A percentile compares a stretch with the other conserved stretches of the same genome.
Conservation (phyloP, 495 filamentous ascomycete genomes). For the Opeltia flavorubescens region DNA sequence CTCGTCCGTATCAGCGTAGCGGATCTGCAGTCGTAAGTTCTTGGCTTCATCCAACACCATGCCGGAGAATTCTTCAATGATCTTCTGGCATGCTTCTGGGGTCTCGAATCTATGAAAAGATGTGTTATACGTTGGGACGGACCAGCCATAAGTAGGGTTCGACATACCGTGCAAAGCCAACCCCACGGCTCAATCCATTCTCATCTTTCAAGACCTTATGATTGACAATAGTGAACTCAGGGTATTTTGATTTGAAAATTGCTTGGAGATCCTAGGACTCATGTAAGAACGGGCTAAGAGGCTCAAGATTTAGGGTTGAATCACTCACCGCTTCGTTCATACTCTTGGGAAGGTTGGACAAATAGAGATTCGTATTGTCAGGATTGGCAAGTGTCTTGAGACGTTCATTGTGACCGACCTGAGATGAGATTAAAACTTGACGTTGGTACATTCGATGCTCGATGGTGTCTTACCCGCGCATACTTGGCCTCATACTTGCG, state of each 20-base stretch:
- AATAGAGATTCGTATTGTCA: constrained; percentile 84
- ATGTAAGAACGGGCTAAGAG: constrained; percentile 22
- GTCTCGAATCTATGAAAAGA: constrained; percentile 54
- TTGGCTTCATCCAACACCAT: constrained; percentile 49
- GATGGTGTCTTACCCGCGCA: constrained; percentile 49
- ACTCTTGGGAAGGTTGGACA: constrained; percentile 82
- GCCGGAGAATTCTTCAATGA: constrained; percentile 74
- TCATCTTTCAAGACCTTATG: constrained; percentile 85
- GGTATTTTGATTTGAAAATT: constrained; percentile 42
- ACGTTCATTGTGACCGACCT: constrained; percentile 94
- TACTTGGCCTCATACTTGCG: constrained; percentile 95
- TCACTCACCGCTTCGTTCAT: constrained; percentile 72
- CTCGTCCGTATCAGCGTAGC: constrained; percentile 88
- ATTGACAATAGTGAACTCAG: constrained; percentile 70
- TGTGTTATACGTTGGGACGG: too few species aligned
- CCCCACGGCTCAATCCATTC: constrained; percentile 83
- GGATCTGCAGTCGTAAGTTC: constrained; percentile 76
- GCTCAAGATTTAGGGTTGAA: neutral
- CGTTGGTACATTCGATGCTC: neutral
- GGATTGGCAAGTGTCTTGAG: constrained; percentile 84
- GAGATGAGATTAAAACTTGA: constrained; percentile 11
- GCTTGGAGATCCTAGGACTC: constrained; percentile 54
- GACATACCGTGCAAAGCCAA: constrained; percentile 96
- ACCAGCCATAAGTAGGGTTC: constrained; percentile 11
- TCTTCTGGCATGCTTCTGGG: constrained; percentile 73